A percentile compares a stretch with the other conserved stretches of the same genome.
Evolutionary conservation across 176 grass and related monocot genomes (phyloP).

Genomic region (Thalia dealbata): DNA sequence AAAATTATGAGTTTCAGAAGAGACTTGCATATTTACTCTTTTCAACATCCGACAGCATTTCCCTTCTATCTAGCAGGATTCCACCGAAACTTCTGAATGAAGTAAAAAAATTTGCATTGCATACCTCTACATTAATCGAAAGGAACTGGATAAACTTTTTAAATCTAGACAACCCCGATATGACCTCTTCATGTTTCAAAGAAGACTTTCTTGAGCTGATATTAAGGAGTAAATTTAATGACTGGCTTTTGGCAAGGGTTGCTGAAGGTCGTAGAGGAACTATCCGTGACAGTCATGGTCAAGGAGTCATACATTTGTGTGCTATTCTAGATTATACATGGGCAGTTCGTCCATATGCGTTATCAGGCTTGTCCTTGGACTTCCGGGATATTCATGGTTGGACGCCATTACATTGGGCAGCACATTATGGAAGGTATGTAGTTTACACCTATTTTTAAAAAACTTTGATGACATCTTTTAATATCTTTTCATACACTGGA

Average conservation of each 20-base stretch:
- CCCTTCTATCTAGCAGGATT: slow-evolving; percentile 29
- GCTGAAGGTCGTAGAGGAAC: slow-evolving; percentile 65
- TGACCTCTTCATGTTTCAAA: slow-evolving; percentile 16
- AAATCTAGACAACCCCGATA: slow-evolving; percentile 31
- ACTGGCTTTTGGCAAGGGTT: slow-evolving; percentile 86
- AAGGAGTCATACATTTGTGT: slow-evolving; percentile 93
- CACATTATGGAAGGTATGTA: slow-evolving; percentile 62
- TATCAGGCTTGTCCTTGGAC: slow-evolving; percentile 81
- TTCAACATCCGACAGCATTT: slow-evolving; percentile 33
- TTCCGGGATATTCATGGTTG: slow-evolving; percentile 92
- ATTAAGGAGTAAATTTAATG: slow-evolving; percentile 76
- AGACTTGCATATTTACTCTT: slow-evolving; percentile 72
- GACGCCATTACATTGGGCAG: slow-evolving; percentile 93
- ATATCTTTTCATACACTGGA: not conserved
- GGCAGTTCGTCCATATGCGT: slow-evolving; percentile 62
- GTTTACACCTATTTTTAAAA: slow-evolving; percentile 14
- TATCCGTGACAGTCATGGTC: slow-evolving; percentile 51
- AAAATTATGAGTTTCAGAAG: slow-evolving; percentile 50
- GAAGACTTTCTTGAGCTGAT: slow-evolving; percentile 73
- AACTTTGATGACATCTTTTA: slow-evolving; percentile 1
- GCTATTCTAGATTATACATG: slow-evolving; percentile 83
- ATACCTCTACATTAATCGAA: slow-evolving; percentile 51
- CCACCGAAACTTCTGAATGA: slow-evolving; percentile 44
- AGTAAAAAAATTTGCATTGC: slow-evolving; percentile 44
- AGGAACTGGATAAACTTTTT: slow-evolving; percentile 69